Evolutionary conservation across 208 protist genomes (phyloP).

Genomic region (Crithidia fasciculata): DNA sequence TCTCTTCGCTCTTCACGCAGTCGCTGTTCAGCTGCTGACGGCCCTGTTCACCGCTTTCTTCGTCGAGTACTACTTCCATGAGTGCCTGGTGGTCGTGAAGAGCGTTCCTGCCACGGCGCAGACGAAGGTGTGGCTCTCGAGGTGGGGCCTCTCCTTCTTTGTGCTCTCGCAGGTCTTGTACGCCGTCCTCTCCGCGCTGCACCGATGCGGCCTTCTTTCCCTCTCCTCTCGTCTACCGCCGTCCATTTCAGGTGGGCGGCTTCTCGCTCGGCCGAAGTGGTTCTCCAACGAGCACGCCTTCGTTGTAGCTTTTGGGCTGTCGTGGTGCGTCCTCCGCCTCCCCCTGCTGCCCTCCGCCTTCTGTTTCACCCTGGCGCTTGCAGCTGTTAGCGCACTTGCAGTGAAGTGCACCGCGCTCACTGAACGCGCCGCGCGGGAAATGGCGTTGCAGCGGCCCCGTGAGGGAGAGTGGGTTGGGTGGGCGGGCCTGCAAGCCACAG

Average conservation of each 20-base stretch:
- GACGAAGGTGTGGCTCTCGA: slow-evolving; percentile 10
- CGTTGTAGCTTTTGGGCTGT: slow-evolving; percentile 10
- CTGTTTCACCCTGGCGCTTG: slow-evolving; percentile 18
- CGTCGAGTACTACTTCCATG: slow-evolving; percentile 29
- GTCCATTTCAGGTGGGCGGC: neutral
- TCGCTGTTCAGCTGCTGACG: slow-evolving; percentile 8
- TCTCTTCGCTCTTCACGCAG: slow-evolving; percentile 9
- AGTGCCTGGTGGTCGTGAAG: slow-evolving; percentile 18
- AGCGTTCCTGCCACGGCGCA: neutral
- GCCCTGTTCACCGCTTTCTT: slow-evolving; percentile 20
- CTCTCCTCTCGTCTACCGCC: too few species aligned
- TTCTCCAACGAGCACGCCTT: slow-evolving; percentile 11
- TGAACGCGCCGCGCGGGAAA: slow-evolving; percentile 5
- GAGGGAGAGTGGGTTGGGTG: slow-evolving; percentile 9
- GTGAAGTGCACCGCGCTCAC: neutral
- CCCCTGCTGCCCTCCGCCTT: slow-evolving; percentile 19
- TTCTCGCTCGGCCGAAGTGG: neutral
- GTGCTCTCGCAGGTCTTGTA: slow-evolving; percentile 12
- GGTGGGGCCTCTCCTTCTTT: slow-evolving; percentile 8
- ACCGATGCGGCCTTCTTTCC: neutral
- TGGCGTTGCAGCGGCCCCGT: slow-evolving; percentile 19
- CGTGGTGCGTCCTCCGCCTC: slow-evolving; percentile 18
- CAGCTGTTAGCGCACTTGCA: neutral
- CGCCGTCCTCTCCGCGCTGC: neutral
- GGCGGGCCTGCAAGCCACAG: neutral